Percentiles rank a stretch among this genome's conserved stretches.
phyloP scores from a whole-genome alignment of 2,329 filamentous ascomycete genomes.

The Fusarium sp. region DNA sequence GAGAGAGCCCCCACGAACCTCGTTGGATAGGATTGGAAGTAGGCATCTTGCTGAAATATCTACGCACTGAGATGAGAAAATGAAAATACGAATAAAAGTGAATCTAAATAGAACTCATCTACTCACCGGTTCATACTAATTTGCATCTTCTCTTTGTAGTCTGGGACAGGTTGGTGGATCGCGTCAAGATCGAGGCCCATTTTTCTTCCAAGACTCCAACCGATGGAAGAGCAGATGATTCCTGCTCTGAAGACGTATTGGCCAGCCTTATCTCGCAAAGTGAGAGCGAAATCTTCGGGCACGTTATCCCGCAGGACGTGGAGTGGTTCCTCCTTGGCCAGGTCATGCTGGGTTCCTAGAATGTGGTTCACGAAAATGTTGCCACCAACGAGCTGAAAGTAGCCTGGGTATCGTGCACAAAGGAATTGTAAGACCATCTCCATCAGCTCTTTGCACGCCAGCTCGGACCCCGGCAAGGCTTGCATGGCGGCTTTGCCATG shows the following conservation, averaged over 20 bases:
- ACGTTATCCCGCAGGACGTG: background rate
- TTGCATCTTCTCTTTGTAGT: slow-evolving; percentile 1
- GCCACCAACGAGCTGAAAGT: background rate
- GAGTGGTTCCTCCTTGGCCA: background rate
- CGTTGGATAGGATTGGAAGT: background rate
- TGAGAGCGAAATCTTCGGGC: background rate
- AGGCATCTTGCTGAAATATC: slow-evolving; percentile 5
- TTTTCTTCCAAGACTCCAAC: background rate
- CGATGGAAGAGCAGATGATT: background rate
- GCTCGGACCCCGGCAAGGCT: background rate
- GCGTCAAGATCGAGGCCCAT: background rate
- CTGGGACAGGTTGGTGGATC: background rate
- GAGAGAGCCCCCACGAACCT: background rate
- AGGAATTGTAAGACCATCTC: background rate
- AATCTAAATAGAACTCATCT: background rate
- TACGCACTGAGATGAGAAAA: background rate
- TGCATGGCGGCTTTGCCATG: background rate
- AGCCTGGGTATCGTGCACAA: background rate
- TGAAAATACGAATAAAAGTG: no score
- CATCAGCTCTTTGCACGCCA: background rate
- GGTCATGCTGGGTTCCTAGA: background rate
- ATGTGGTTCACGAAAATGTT: background rate
- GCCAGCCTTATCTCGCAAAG: background rate
- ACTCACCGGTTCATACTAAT: background rate
- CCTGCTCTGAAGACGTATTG: background rate